These are phyloP conservation scores for Plasmodium adleri DNA, from an alignment of 169 alveolate species.

Conservation along the genomic window DNA sequence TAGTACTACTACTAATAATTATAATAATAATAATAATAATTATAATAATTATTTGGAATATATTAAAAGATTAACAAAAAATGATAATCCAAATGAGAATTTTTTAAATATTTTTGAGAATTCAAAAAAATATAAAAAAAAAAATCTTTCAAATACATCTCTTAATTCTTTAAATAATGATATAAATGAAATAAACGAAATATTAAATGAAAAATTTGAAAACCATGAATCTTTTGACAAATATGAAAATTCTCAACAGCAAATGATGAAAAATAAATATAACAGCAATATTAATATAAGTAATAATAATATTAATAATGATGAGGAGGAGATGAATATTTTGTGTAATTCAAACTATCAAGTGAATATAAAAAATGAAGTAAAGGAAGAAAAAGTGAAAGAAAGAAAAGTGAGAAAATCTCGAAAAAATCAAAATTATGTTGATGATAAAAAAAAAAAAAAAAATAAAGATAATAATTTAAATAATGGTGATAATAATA, in stretches of 20 bases:
- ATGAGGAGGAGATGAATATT: background rate
- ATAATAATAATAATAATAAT: conserved; percentile 26
- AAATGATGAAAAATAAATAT: conserved; percentile 7
- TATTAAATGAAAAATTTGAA: conserved; percentile 11
- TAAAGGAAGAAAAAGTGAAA: background rate
- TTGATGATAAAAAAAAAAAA: background rate
- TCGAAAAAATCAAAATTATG: background rate
- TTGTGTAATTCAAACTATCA: too few species aligned
- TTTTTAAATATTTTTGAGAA: background rate
- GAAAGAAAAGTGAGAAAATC: conserved; percentile 11
- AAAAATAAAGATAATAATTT: too few species aligned
- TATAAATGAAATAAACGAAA: background rate
- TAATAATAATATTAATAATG: background rate
- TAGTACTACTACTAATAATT: too few species aligned
- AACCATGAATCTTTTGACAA: conserved; percentile 8
- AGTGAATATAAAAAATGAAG: too few species aligned
- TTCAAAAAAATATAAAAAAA: background rate
- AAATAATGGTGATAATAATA: too few species aligned
- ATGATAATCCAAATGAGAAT: background rate
- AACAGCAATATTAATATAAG: background rate
- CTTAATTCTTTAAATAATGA: background rate
- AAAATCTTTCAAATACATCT: background rate
- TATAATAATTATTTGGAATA: background rate
- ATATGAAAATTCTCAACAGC: background rate
- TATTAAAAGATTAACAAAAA: conserved; percentile 10